Evolutionary conservation across 1,139 yeast genomes (phyloP), one percentile per base, ranked within the genome.

Genomic region (Magnusiomyces sp.): DNA sequence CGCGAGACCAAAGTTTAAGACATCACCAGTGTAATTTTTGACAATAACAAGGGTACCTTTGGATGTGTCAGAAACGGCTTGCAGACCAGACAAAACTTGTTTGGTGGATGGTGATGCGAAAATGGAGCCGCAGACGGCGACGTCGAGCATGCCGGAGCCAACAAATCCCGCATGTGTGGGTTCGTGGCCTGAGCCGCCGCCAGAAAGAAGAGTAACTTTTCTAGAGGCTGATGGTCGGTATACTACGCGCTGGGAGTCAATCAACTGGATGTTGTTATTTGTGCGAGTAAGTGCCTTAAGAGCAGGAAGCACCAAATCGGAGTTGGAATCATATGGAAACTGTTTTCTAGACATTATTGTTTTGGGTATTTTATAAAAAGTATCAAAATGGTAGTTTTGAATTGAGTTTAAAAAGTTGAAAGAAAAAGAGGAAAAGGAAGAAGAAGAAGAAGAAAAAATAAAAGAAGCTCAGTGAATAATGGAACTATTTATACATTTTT

Each of bases 161-260:
- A 90, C 92, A 63, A 80, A 89, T 0, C 96, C 97, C 4, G 86
- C 92, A 62, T 89, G 96, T 7, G 90, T 74, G 32, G 97, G 97
- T 67, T 90, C 97, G 64, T 90, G 97, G 38, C 97, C 97, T 9
- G 92, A 81, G 32, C 97, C 97, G 50, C 97, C 97, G 51, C 97
- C 96, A 44, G 95, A 81, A 29, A 90, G 70, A 49, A 90, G 60
- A 2, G 88, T 76, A 44, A 89, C 83, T 59, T 83, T 81, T 31
- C 69, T 67, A 40, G 53, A 53, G 2, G 59, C 50, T 29, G 46
- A 50, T 27, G 56, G 57, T 42, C 56, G 52, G 69, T 73, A 83
- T 11, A 87, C 77, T 1, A 87, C 84, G 57, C 79, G 79, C 61
- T 87, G 94, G 7, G 77, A 70, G 31, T 81, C 82, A 50, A 86